A percentile compares a stretch with the other conserved stretches of the same genome.
Conservation (phyloP, 257 asterid genomes). For the Ehretia macrophylla region DNA sequence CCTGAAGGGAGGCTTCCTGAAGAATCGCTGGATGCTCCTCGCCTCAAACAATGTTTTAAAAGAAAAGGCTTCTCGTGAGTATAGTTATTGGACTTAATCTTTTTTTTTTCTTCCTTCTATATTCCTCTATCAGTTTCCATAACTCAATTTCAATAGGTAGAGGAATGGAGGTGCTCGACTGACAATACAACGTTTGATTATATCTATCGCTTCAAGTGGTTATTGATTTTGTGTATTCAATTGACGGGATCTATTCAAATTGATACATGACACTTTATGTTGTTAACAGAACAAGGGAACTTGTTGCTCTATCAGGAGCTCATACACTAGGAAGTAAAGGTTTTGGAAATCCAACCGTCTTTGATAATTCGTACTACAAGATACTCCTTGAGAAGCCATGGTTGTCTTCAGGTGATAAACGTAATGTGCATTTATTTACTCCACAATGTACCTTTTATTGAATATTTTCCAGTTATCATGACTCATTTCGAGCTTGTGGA, state of each 20-base stretch:
- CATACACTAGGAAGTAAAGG: slow-evolving; percentile 93
- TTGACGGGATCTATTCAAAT: not conserved
- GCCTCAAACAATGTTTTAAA: slow-evolving; percentile 61
- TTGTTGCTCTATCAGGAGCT: slow-evolving; percentile 90
- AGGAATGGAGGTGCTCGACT: no score
- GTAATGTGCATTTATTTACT: not conserved
- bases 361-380: slow-evolving; percentile 83
- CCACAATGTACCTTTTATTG: not conserved
- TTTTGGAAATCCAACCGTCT: slow-evolving; percentile 70
- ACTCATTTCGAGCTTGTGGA: no score
- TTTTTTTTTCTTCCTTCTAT: slow-evolving; percentile 1
- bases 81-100: not conserved
- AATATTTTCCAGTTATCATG: no score
- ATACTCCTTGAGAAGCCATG: slow-evolving; percentile 85
- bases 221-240: not conserved
- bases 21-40: slow-evolving; percentile 65
- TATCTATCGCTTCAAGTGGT: not conserved
- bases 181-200: not conserved
- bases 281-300: slow-evolving; percentile 66
- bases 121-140: not conserved
- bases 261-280: not conserved
- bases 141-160: no score
- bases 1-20: slow-evolving; percentile 87
- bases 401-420: slow-evolving; percentile 58
- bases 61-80: slow-evolving; percentile 91